Conservation (phyloP, 2,329 filamentous ascomycete genomes). For the Kalaharituber pfeilii region DNA sequence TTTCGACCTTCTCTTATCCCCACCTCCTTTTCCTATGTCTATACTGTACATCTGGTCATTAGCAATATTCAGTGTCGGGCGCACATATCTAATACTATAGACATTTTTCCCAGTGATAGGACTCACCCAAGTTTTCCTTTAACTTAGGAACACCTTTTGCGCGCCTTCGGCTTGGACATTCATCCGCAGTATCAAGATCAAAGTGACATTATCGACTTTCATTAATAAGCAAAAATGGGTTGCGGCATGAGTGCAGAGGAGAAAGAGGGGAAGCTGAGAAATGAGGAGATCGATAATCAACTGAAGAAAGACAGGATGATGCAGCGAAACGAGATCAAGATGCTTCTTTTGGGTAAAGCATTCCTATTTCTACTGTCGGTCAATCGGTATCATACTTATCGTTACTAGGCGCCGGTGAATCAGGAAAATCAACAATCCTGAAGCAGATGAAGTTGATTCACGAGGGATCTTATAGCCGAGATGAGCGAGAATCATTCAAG, state of each 20-base stretch:
- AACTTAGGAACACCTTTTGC: background rate
- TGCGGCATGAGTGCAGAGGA: constrained; percentile 99
- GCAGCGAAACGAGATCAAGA: constrained; percentile 99
- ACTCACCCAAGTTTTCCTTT: background rate
- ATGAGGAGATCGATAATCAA: constrained; percentile 99
- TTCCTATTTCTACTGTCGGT: no score
- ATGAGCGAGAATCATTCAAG: constrained; percentile 50
- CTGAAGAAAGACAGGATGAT: constrained; percentile 97
- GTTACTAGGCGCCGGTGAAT: constrained; percentile 76
- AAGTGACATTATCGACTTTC: background rate
- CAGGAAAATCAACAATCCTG: constrained; percentile 82
- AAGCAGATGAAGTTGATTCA: constrained; percentile 99
- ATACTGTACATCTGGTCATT: background rate
- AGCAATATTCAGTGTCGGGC: background rate
- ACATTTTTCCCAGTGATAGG: background rate
- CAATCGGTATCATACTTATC: no score
- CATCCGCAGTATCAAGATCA: background rate
- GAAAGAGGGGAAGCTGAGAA: constrained; percentile 99
- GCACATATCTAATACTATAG: background rate
- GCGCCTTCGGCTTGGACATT: no score
- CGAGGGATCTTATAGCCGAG: constrained; percentile 94
- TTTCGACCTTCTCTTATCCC: background rate
- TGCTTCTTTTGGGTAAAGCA: constrained; percentile 92
- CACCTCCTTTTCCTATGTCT: constrained; percentile 1
- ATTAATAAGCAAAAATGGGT: constrained; percentile 60